phyloP scores from a whole-genome alignment of 176 grass and related monocot species.

The Phragmites australis region DNA sequence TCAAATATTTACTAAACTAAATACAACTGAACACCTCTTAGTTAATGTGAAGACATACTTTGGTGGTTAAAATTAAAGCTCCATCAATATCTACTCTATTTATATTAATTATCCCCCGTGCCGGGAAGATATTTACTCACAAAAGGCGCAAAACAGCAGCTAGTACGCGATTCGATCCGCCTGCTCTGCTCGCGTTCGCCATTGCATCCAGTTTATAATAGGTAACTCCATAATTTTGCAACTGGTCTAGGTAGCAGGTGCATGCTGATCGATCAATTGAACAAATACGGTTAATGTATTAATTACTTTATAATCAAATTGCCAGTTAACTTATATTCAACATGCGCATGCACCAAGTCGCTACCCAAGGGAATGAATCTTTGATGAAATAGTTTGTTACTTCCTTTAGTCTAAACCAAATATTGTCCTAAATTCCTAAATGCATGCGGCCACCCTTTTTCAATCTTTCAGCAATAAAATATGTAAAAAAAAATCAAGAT shows the following conservation, averaged over 20 bases:
- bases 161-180: not conserved
- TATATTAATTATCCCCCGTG: not conserved
- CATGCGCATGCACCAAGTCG: not conserved
- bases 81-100: not conserved
- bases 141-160: too few species aligned
- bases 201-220: not conserved
- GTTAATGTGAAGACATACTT: not conserved
- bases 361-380: slow-evolving; percentile 17
- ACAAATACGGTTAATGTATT: not conserved
- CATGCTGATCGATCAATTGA: not conserved
- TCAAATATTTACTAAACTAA: not conserved
- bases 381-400: not conserved
- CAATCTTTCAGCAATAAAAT: too few species aligned
- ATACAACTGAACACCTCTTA: not conserved
- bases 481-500: too few species aligned
- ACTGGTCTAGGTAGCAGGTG: slow-evolving; percentile 28
- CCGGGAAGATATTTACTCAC: not conserved
- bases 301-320: slow-evolving; percentile 26
- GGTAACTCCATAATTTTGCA: not conserved
- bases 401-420: too few species aligned
- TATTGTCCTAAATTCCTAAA: not conserved
- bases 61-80: not conserved
- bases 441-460: too few species aligned
- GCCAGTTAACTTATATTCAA: not conserved
- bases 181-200: not conserved